Evolutionary conservation across 2,329 filamentous ascomycete genomes (phyloP).

Genomic region (Fusarium nanum): DNA sequence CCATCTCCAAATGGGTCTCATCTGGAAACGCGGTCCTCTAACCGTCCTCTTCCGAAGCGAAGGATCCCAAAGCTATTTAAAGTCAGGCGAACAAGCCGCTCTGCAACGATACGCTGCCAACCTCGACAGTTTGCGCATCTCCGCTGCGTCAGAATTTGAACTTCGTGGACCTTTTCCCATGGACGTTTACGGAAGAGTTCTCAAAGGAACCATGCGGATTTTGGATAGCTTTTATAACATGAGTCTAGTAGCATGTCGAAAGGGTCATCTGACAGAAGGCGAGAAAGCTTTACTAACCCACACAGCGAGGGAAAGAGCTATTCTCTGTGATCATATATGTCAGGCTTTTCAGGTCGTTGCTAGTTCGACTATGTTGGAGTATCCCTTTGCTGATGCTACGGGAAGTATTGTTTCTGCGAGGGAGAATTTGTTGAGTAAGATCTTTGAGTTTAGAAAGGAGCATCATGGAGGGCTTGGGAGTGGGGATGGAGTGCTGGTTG

Average conservation of each 20-base stretch:
- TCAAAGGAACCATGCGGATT: conserved; percentile 83
- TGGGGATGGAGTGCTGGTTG: conserved; percentile 53
- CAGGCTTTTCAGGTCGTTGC: conserved; percentile 89
- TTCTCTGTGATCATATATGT: conserved; percentile 88
- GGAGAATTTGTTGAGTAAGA: conserved; percentile 84
- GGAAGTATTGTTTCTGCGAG: conserved; percentile 85
- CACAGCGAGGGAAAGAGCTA: conserved; percentile 80
- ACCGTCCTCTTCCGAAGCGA: conserved; percentile 74
- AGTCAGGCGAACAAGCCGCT: conserved; percentile 26
- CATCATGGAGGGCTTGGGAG: conserved; percentile 54
- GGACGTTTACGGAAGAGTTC: conserved; percentile 76
- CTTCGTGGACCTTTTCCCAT: conserved; percentile 86
- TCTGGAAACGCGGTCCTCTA: conserved; percentile 94
- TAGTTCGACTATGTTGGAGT: conserved; percentile 92
- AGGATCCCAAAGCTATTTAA: conserved; percentile 74
- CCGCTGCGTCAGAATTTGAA: conserved; percentile 86
- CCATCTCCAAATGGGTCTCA: conserved; percentile 92
- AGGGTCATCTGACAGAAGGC: conserved; percentile 78
- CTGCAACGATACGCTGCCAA: conserved; percentile 61
- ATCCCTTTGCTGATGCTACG: conserved; percentile 87
- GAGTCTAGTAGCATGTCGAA: conserved; percentile 89
- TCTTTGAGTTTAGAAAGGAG: conserved; percentile 85
- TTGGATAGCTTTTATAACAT: conserved; percentile 95
- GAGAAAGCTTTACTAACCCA: conserved; percentile 83
- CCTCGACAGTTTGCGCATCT: conserved; percentile 76